Evolutionary conservation across 2,329 filamentous ascomycete genomes (phyloP).

Genomic region (Ophiostoma ips): DNA sequence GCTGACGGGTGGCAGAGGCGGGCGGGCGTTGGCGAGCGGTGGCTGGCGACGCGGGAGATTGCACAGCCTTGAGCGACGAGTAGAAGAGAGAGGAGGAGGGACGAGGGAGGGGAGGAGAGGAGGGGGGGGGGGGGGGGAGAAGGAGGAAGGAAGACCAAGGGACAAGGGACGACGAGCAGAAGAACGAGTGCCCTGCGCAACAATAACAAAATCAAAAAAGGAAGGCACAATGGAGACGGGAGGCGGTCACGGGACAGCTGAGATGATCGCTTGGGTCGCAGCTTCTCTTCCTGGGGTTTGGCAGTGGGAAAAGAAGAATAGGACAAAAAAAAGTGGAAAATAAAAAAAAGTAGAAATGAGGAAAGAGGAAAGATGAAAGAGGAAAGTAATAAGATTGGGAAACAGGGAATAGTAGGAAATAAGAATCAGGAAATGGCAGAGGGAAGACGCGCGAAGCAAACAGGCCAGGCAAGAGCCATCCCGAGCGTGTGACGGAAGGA

Average conservation of each 20-base stretch:
- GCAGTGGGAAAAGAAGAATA: background rate
- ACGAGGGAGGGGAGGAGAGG: background rate
- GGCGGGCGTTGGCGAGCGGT: background rate
- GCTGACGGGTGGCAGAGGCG: background rate
- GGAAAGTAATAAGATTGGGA: background rate
- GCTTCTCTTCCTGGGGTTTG: background rate
- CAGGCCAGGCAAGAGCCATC: background rate
- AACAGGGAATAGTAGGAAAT: background rate
- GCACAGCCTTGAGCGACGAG: background rate
- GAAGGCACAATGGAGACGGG: background rate
- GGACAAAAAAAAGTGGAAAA: background rate
- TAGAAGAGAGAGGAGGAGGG: background rate
- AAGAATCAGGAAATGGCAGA: background rate
- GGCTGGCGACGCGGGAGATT: background rate
- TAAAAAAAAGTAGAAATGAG: background rate
- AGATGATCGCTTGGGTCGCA: background rate
- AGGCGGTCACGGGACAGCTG: slow-evolving; percentile 5
- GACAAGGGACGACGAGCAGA: background rate
- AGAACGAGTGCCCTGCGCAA: background rate
- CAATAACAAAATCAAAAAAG: background rate
- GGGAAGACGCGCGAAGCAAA: background rate
- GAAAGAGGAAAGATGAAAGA: background rate
- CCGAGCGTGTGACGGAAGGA: slow-evolving; percentile 3
- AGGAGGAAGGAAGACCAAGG: background rate
- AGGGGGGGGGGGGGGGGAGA: background rate